A percentile compares a stretch with the other conserved stretches of the same genome.
Evolutionary conservation across 352 stramenopile genomes (phyloP).

Genomic region (Globisporangium canariense): DNA sequence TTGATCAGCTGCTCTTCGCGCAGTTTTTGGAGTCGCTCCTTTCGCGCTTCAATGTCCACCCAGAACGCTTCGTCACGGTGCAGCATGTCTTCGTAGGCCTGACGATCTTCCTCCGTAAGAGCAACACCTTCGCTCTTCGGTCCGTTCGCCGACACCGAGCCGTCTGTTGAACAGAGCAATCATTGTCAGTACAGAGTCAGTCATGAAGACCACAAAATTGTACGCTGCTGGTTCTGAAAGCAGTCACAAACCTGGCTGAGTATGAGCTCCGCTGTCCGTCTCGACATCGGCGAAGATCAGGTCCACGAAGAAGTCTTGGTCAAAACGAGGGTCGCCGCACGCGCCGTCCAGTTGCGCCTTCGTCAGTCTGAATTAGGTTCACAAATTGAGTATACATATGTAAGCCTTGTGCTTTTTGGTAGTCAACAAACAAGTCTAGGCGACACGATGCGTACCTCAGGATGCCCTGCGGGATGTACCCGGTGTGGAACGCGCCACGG

Average conservation of each 20-base stretch:
- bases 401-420: background rate
- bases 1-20: conserved; percentile 70
- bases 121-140: conserved; percentile 69
- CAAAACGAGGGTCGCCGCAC: conserved; percentile 91
- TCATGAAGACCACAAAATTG: background rate
- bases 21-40: conserved; percentile 64
- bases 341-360: conserved; percentile 96
- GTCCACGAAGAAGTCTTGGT: conserved; percentile 96
- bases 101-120: conserved; percentile 74
- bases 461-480: conserved; percentile 95
- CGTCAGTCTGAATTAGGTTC: conserved; percentile 66
- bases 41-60: conserved; percentile 80
- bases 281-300: conserved; percentile 95
- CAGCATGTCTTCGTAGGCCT: conserved; percentile 88
- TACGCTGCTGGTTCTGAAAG: background rate
- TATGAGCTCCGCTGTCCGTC: conserved; percentile 45
- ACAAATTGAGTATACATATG: background rate
- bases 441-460: conserved; percentile 58
- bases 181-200: background rate
- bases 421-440: background rate
- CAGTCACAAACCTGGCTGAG: conserved; percentile 15
- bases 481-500: conserved; percentile 97
- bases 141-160: conserved; percentile 12
- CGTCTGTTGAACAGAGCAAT: conserved; percentile 8
- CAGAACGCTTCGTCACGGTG: conserved; percentile 85